These are phyloP conservation scores for Cyberlindnera amylophila DNA, from an alignment of 805 yeast species.

Conservation along the genomic window DNA sequence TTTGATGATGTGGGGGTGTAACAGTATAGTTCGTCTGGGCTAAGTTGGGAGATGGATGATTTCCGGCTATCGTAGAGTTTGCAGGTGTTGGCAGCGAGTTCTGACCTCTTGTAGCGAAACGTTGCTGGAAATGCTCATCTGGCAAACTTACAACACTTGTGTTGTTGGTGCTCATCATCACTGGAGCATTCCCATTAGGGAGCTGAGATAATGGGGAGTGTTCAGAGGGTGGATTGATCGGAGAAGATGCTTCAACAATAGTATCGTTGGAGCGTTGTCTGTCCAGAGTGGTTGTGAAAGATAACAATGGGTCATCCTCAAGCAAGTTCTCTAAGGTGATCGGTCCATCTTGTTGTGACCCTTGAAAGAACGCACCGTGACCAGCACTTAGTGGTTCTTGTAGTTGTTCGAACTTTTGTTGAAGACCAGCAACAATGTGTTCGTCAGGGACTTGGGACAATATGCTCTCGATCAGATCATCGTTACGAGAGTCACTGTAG, in stretches of 20 bases:
- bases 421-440: conserved; percentile 20
- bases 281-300: conserved; percentile 25
- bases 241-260: conserved; percentile 23
- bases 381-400: conserved; percentile 11
- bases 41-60: conserved; percentile 9
- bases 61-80: conserved; percentile 12
- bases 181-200: not conserved
- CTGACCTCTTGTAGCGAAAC: not conserved
- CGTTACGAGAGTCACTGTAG: conserved; percentile 10
- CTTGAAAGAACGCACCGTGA: conserved; percentile 2
- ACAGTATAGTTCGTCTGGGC: conserved; percentile 8
- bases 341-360: conserved; percentile 5
- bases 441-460: conserved; percentile 20
- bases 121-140: conserved; percentile 3
- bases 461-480: conserved; percentile 14
- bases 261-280: conserved; percentile 29
- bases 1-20: conserved; percentile 7
- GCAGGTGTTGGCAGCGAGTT: conserved; percentile 16
- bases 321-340: conserved; percentile 24
- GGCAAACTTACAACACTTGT: conserved; percentile 9
- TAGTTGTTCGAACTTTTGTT: conserved; percentile 11
- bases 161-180: conserved; percentile 5
- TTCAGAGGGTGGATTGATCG: conserved; percentile 12
- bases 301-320: conserved; percentile 27
- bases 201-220: conserved; percentile 7